phyloP scores from a whole-genome alignment of 1,284 basidiomycete species.

The Mycena citricolor region DNA sequence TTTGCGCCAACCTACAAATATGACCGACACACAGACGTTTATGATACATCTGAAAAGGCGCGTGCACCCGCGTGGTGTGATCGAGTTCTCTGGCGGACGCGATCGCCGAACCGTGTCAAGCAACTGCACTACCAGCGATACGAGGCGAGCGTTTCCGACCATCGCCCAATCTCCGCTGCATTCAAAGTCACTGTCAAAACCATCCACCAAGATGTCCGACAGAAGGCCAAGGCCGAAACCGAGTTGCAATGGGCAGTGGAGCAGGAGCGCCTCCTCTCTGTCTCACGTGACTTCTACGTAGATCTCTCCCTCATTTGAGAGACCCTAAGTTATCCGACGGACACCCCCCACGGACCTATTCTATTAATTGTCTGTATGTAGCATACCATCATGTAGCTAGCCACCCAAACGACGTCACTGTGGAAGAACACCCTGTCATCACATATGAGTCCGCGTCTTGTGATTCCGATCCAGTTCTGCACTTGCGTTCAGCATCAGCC shows the following conservation, averaged over 20 bases:
- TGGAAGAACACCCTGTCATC: too few species aligned
- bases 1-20: conserved; percentile 97
- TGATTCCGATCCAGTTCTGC: too few species aligned
- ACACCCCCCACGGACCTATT: too few species aligned
- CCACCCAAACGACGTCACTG: too few species aligned
- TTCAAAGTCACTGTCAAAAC: conserved; percentile 75
- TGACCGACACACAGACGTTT: conserved; percentile 74
- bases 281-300: conserved; percentile 55
- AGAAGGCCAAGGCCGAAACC: conserved; percentile 53
- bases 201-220: conserved; percentile 59
- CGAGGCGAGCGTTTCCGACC: conserved; percentile 83
- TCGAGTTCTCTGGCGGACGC: conserved; percentile 82
- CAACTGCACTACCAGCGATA: conserved; percentile 74
- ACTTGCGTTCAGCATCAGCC: too few species aligned
- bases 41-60: conserved; percentile 87
- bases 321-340: too few species aligned
- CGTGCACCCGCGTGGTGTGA: conserved; percentile 97
- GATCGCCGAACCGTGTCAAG: conserved; percentile 54
- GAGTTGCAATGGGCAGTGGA: conserved; percentile 58
- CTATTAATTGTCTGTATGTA: too few species aligned
- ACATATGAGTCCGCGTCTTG: too few species aligned
- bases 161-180: conserved; percentile 82
- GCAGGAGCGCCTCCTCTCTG: conserved; percentile 53
- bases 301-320: conserved; percentile 39
- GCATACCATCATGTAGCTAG: too few species aligned